Percentiles rank a stretch among this genome's conserved stretches.
Evolutionary conservation across 202 grass and related monocot genomes (phyloP).

Genomic region (Setaria viridis): DNA sequence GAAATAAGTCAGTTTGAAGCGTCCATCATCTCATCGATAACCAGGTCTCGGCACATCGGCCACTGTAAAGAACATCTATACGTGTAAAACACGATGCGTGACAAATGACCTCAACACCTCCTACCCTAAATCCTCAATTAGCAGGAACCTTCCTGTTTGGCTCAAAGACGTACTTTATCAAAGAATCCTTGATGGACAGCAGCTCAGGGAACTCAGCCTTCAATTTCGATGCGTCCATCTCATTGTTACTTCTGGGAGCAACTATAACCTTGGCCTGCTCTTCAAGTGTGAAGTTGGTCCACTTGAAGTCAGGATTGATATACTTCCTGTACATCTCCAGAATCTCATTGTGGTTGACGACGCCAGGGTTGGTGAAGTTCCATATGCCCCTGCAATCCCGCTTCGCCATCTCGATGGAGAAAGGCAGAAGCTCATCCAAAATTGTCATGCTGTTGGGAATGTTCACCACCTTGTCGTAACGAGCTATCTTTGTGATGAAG

Average conservation of each 20-base stretch:
- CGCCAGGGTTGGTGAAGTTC: constrained; percentile 90
- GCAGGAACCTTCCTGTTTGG: constrained; percentile 68
- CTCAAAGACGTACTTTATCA: constrained; percentile 82
- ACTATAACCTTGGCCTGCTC: constrained; percentile 82
- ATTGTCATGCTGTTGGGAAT: constrained; percentile 89
- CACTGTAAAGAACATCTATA: not conserved
- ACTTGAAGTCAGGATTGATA: constrained; percentile 67
- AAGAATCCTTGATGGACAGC: constrained; percentile 67
- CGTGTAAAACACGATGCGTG: not conserved
- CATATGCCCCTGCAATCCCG: constrained; percentile 73
- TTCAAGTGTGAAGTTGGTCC: constrained; percentile 76
- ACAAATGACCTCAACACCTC: not conserved
- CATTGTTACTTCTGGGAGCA: constrained; percentile 77
- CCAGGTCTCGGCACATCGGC: not conserved
- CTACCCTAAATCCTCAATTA: constrained; percentile 17
- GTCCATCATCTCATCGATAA: not conserved
- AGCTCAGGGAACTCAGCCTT: constrained; percentile 70
- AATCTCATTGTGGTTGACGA: constrained; percentile 70
- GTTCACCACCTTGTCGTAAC: constrained; percentile 82
- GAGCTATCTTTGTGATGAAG: constrained; percentile 79
- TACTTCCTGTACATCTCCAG: constrained; percentile 85
- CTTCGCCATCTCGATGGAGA: constrained; percentile 85
- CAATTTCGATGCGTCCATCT: constrained; percentile 69
- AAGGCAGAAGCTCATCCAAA: constrained; percentile 76
- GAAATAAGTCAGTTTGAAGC: not conserved